Conservation (phyloP, 1,139 yeast species). For the Torulaspora pretoriensis region DNA sequence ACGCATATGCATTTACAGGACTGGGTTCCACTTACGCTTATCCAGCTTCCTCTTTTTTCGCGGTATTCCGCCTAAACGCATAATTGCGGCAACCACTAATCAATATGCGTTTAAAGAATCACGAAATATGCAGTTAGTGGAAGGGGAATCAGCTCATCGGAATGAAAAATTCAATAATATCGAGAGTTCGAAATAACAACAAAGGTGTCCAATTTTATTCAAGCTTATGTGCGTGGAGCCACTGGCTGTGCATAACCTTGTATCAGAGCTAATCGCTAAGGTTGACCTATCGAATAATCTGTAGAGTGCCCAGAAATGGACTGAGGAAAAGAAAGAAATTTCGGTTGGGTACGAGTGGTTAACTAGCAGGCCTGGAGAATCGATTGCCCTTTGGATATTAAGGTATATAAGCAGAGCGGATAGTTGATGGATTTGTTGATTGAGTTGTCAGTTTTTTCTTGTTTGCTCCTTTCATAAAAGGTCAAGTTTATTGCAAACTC, state of each 20-base stretch:
- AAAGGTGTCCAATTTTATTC: constrained; percentile 1
- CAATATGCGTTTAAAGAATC: constrained; percentile 3
- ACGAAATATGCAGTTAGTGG: constrained; percentile 11
- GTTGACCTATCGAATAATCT: background rate
- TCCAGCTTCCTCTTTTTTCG: constrained; percentile 5
- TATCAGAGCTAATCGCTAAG: background rate
- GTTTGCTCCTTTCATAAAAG: background rate
- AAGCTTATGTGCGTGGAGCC: background rate
- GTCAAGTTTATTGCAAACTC: constrained; percentile 7
- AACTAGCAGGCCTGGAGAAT: background rate
- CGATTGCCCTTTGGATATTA: background rate
- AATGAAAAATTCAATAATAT: background rate
- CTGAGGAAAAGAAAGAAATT: constrained; percentile 3
- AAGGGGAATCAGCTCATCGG: constrained; percentile 5
- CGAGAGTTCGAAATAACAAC: background rate
- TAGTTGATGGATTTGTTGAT: background rate
- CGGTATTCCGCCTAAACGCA: constrained; percentile 14
- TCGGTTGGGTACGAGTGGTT: constrained; percentile 3
- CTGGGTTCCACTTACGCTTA: background rate
- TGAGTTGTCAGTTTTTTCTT: background rate
- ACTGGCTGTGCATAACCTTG: constrained; percentile 1
- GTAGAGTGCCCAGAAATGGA: background rate
- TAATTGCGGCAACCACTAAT: constrained; percentile 8
- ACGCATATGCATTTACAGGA: constrained; percentile 13
- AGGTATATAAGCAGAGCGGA: constrained; percentile 3